Conservation (phyloP, 495 filamentous ascomycete genomes). For the Hyaloscypha hepaticicola region DNA sequence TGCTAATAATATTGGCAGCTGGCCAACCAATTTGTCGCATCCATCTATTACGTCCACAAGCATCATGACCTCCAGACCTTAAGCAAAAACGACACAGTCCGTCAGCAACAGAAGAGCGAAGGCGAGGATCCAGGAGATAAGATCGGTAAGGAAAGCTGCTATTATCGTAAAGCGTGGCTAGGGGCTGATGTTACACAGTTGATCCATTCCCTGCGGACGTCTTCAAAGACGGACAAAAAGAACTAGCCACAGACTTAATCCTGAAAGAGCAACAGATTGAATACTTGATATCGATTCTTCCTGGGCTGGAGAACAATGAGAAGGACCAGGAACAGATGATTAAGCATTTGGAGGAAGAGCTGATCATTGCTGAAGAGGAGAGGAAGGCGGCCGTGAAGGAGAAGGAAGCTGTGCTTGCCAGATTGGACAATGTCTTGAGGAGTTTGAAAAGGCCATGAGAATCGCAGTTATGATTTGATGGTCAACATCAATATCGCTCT, state of each 20-base stretch:
- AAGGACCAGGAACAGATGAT: constrained; percentile 76
- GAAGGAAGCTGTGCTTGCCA: constrained; percentile 62
- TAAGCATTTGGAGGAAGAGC: constrained; percentile 69
- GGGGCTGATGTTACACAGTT: constrained; percentile 36
- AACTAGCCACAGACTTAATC: constrained; percentile 84
- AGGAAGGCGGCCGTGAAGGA: constrained; percentile 68
- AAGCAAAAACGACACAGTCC: constrained; percentile 54
- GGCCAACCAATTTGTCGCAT: constrained; percentile 84
- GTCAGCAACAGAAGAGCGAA: constrained; percentile 53
- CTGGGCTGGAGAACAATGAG: constrained; percentile 83
- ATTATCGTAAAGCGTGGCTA: not conserved
- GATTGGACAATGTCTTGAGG: constrained; percentile 66
- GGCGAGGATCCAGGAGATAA: constrained; percentile 28
- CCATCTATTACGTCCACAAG: constrained; percentile 75
- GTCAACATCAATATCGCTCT: too few relatives aligned
- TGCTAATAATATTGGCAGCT: constrained; percentile 54
- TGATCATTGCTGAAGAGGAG: constrained; percentile 72
- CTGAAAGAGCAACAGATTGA: constrained; percentile 95
- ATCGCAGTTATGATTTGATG: not conserved
- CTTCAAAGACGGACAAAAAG: constrained; percentile 69
- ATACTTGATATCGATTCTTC: constrained; percentile 75
- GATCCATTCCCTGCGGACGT: constrained; percentile 62
- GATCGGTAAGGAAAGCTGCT: constrained; percentile 35
- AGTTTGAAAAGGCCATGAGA: constrained; percentile 51
- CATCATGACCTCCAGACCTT: constrained; percentile 77